Base-by-base conservation (phyloP, 257 asterid species). In the Ajuga chamaepitys region DNA sequence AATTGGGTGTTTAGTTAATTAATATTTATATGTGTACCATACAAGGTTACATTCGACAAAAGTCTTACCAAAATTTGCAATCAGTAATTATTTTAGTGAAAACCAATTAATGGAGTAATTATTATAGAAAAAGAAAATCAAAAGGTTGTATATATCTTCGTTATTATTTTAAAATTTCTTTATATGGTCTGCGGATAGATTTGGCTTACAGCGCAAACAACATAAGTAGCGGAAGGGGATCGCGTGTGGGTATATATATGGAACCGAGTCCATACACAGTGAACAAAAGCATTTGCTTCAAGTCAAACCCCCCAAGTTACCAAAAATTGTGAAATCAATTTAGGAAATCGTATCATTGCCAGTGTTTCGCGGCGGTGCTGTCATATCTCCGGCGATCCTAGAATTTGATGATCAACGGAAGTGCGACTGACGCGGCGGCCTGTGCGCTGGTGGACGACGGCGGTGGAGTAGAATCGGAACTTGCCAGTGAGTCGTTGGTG, bases 401-500 rank as follows among this genome's bases (percentile, higher is more conserved):
- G 40, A 42, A 71, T 71, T 77, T 75, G 82, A 83, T 81, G 89
- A 80, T 80, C 83, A 75, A 68, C 40, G 59, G 66, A 18, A 58
- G 52, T 28, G 24, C 51, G 52, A 65, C 64, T 46, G 74, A 34
- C 75, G 46, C 82, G 82, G 70, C 88, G 83, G 81, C 81, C 80
- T 61, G 68, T 69, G 78, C 79, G 84, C 80, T 81, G 84, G 84
- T 66, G 81, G 70, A 61, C 77, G 87, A 62, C 75, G 79, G 87
- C 75, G 82, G 82, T 40, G 90, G 80, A 72, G 62, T 76, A 24
- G 81, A 58, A 60, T 74, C 79, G 64, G 68, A 65, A 42, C 66
- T 70, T 37, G 45, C 74, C 62, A 71, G 61, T 7, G 83, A 66
- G 68, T 75, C 84, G 81, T 73, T 46, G 75, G 75, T 61, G 63